A percentile compares a stretch with the other conserved stretches of the same genome.
phyloP scores from a whole-genome alignment of 768 basidiomycete genomes.

The Mycena floridula region DNA sequence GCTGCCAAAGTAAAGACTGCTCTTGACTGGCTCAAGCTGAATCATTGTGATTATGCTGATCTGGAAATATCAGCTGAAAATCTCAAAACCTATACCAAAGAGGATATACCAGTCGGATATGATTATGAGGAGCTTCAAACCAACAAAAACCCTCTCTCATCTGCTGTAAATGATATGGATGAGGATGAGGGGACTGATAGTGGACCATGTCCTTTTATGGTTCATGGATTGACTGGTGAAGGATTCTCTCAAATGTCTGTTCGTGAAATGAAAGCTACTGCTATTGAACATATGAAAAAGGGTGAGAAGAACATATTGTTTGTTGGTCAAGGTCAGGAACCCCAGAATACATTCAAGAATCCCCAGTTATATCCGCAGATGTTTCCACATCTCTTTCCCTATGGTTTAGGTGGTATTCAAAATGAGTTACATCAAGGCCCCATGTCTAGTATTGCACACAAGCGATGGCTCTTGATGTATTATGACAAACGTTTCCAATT shows the following conservation, averaged over 20 bases:
- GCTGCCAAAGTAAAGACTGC: constrained; percentile 18
- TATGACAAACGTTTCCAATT: constrained; percentile 8
- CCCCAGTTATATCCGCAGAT: not conserved
- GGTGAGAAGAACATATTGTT: constrained; percentile 18
- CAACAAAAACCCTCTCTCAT: constrained; percentile 1
- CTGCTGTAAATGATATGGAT: constrained; percentile 16
- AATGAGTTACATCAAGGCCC: not conserved
- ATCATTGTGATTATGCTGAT: constrained; percentile 27
- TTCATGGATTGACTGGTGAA: constrained; percentile 27
- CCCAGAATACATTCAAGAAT: not conserved
- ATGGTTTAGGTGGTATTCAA: constrained; percentile 22
- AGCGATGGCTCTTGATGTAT: constrained; percentile 18
- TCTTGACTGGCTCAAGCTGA: constrained; percentile 28
- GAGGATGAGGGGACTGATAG: constrained; percentile 9
- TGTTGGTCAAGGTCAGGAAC: constrained; percentile 15
- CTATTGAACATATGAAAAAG: constrained; percentile 19
- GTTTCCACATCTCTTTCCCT: constrained; percentile 38
- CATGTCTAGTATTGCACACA: constrained; percentile 16
- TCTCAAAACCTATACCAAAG: constrained; percentile 13
- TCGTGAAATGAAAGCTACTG: constrained; percentile 13
- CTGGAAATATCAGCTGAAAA: constrained; percentile 21
- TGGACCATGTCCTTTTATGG: constrained; percentile 29
- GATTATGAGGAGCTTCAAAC: constrained; percentile 8
- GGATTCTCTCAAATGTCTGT: constrained; percentile 14
- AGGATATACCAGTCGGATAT: constrained; percentile 16